These are phyloP conservation scores for Wickerhamomyces chaumierensis DNA, from an alignment of 805 yeast species.

Conservation along the genomic window DNA sequence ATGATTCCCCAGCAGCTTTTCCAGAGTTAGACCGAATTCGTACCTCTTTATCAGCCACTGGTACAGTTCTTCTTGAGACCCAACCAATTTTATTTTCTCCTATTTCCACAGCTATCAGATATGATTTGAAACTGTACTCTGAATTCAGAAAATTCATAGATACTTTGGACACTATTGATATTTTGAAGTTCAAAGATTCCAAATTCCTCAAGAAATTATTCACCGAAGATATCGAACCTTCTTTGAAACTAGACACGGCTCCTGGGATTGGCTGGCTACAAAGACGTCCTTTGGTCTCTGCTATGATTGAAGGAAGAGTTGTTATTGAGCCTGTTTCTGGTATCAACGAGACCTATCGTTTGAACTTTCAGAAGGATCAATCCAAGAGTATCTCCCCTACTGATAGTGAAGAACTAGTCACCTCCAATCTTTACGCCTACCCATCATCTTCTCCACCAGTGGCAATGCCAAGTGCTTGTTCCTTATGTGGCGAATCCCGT, in stretches of 20 bases:
- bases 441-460: slow-evolving; percentile 50
- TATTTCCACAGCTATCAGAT: slow-evolving; percentile 27
- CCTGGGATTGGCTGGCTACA: slow-evolving; percentile 54
- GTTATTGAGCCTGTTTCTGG: slow-evolving; percentile 81
- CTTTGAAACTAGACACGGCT: slow-evolving; percentile 50
- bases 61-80: no score
- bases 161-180: slow-evolving; percentile 21
- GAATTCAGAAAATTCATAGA: slow-evolving; percentile 29
- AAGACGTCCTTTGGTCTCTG: slow-evolving; percentile 47
- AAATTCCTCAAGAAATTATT: slow-evolving; percentile 55
- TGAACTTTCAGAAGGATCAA: slow-evolving; percentile 16
- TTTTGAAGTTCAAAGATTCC: slow-evolving; percentile 27
- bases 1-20: slow-evolving; percentile 1
- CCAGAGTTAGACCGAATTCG: no score
- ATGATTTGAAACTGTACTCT: slow-evolving; percentile 26
- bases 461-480: slow-evolving; percentile 66
- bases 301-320: slow-evolving; percentile 71
- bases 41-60: no score
- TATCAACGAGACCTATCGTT: slow-evolving; percentile 61
- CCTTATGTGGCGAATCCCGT: slow-evolving; percentile 75
- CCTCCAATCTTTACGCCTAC: slow-evolving; percentile 29
- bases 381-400: not conserved
- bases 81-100: slow-evolving; percentile 29
- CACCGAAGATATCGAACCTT: slow-evolving; percentile 72
- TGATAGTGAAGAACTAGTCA: slow-evolving; percentile 3